These are phyloP conservation scores for Cucurbita argyrosperma DNA, from an alignment of 306 rosid species.

Conservation along the genomic window DNA sequence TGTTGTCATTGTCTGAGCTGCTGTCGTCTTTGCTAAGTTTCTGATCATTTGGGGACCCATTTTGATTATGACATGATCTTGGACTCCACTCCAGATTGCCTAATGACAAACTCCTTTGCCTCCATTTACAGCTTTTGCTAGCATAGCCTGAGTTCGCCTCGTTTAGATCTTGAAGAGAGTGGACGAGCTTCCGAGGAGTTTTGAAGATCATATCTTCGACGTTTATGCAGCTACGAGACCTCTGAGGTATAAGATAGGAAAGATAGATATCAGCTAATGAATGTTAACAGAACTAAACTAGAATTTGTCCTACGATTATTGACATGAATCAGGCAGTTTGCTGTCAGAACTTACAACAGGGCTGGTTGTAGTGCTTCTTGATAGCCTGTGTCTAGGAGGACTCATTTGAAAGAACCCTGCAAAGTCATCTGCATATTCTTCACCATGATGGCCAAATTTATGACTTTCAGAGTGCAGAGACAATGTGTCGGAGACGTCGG, in stretches of 20 bases:
- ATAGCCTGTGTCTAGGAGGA: slow-evolving; percentile 26
- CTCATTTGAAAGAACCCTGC: slow-evolving; percentile 35
- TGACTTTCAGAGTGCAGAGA: slow-evolving; percentile 16
- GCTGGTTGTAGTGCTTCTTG: slow-evolving; percentile 57
- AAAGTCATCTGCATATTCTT: slow-evolving; percentile 33
- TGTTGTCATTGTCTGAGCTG: slow-evolving; percentile 11
- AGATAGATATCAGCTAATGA: not conserved
- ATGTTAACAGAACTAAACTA: not conserved
- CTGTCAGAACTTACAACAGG: slow-evolving; percentile 41
- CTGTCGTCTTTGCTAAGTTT: slow-evolving; percentile 16
- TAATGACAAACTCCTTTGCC: slow-evolving; percentile 39
- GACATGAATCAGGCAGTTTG: not conserved
- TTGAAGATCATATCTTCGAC: slow-evolving; percentile 34
- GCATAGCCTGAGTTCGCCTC: slow-evolving; percentile 27
- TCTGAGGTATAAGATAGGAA: slow-evolving; percentile 28
- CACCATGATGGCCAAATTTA: slow-evolving; percentile 11
- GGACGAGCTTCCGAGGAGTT: slow-evolving; percentile 67
- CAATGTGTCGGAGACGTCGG: slow-evolving; percentile 16
- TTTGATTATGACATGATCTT: slow-evolving; percentile 20
- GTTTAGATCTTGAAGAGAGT: slow-evolving; percentile 55
- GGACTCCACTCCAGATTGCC: slow-evolving; percentile 42
- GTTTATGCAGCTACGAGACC: slow-evolving; percentile 23
- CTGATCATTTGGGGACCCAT: slow-evolving; percentile 11
- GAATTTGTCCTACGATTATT: not conserved
- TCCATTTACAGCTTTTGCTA: slow-evolving; percentile 17